These are phyloP conservation scores for Tolypocladium ovalisporum DNA, from an alignment of 2,329 filamentous ascomycete genomes.

Conservation along the genomic window DNA sequence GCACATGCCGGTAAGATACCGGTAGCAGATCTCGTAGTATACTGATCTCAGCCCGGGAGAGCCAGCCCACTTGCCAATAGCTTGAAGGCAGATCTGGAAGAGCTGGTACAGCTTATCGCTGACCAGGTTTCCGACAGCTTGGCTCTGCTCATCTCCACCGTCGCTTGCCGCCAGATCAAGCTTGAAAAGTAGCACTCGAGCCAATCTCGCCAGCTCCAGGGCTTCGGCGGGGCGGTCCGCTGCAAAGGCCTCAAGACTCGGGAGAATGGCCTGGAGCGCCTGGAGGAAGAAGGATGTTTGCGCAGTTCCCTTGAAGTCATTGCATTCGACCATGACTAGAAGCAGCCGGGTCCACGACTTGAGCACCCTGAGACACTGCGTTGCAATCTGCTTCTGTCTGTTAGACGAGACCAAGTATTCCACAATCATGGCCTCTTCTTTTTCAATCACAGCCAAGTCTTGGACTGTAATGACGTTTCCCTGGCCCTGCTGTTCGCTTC, in stretches of 20 bases:
- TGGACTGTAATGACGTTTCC: slow-evolving; percentile 38
- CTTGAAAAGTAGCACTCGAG: slow-evolving; percentile 60
- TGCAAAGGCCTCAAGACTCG: slow-evolving; percentile 72
- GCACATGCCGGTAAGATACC: slow-evolving; percentile 65
- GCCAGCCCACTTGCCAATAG: slow-evolving; percentile 63
- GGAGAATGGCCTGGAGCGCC: slow-evolving; percentile 75
- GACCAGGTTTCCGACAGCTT: slow-evolving; percentile 56
- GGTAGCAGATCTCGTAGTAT: slow-evolving; percentile 86
- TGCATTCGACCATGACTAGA: slow-evolving; percentile 71
- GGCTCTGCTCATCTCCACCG: slow-evolving; percentile 30
- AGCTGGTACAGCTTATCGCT: slow-evolving; percentile 86
- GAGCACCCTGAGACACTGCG: slow-evolving; percentile 55
- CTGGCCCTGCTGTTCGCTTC: slow-evolving; percentile 46
- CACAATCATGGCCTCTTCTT: slow-evolving; percentile 49
- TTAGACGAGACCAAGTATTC: slow-evolving; percentile 54
- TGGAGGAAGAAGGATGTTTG: slow-evolving; percentile 75
- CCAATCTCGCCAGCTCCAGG: slow-evolving; percentile 66
- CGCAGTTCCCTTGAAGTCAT: slow-evolving; percentile 63
- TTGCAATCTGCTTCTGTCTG: slow-evolving; percentile 45
- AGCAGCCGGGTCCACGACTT: slow-evolving; percentile 77
- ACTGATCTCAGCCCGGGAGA: slow-evolving; percentile 64
- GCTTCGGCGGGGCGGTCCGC: slow-evolving; percentile 59
- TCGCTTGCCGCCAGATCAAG: slow-evolving; percentile 44
- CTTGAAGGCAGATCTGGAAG: slow-evolving; percentile 76
- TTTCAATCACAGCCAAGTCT: slow-evolving; percentile 38